phyloP scores from a whole-genome alignment of 2,329 filamentous ascomycete species.

The Magnaporthales sp. region DNA sequence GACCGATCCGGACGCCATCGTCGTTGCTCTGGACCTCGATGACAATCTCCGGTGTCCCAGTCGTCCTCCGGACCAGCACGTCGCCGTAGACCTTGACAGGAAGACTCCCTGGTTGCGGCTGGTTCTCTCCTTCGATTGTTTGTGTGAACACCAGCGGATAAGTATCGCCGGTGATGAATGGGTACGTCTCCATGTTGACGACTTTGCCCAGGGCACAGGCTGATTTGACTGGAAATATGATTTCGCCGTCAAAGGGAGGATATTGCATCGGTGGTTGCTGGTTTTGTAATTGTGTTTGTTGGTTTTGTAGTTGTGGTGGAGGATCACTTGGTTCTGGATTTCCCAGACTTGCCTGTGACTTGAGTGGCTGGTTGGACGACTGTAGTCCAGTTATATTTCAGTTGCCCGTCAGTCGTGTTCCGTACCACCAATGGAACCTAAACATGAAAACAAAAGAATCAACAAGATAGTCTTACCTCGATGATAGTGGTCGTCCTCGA shows the following conservation, averaged over 20 bases:
- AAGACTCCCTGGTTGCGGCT: constrained; percentile 13
- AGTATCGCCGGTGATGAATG: background rate
- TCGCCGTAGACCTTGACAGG: constrained; percentile 33
- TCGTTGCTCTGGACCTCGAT: constrained; percentile 38
- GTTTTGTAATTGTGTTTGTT: background rate
- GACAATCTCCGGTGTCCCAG: constrained; percentile 27
- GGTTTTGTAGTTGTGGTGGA: background rate
- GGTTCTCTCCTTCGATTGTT: background rate
- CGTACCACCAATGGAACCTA: background rate
- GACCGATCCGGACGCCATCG: constrained; percentile 24
- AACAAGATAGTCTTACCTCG: background rate
- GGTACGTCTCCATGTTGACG: background rate
- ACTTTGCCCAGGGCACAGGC: background rate
- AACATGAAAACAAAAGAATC: background rate
- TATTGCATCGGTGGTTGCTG: constrained; percentile 14
- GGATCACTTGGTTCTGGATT: background rate
- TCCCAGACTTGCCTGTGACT: background rate
- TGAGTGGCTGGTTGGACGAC: background rate
- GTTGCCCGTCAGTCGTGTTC: background rate
- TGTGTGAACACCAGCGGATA: background rate
- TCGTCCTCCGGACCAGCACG: constrained; percentile 31
- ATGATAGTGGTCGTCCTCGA: background rate
- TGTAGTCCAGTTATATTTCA: background rate
- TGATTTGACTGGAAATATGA: constrained; percentile 10
- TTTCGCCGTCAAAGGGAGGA: constrained; percentile 16